Evolutionary conservation across 2,329 filamentous ascomycete species (phyloP), one percentile per base, ranked within the genome.

Genomic region (Aspergillus sp.): DNA sequence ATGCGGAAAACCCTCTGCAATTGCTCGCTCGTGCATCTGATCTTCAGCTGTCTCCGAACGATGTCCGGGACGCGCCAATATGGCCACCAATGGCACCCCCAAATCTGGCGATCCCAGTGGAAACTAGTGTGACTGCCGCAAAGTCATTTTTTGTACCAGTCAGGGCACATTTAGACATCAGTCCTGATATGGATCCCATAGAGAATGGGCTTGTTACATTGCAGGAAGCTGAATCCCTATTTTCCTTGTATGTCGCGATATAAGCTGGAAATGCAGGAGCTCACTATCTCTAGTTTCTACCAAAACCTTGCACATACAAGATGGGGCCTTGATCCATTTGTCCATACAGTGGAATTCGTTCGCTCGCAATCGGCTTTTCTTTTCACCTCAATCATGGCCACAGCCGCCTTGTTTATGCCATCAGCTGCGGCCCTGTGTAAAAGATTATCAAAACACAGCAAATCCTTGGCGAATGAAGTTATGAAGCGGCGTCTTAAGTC

Each of bases 1-100:
- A 91, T 72, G 89, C 89, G 3, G 89, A 92, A 70, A 92, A 92
- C 63, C 89, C 89, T 0, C 78, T 92, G 5, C 89, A 92, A 72
- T 78, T 92, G 17, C 85, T 92, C 38, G 90, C 90, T 3, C 84
- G 89, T 34, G 90, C 89, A 1, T 92, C 90, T 0, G 89, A 91
- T 74, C 81, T 90, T 45, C 84, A 85, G 61, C 80, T 85, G n/a
- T 84, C 82, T 25, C 82, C 75, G 19, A 72, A 64, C 59, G 62
- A 72, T 56, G 57, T 68, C 55, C 54, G 66, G 57, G 56, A 70
- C 72, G 25, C 62, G 65, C 51, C 61, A 30, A 67, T 57, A 54
- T 66, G 59, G 54, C 70, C 73, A 55, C 68, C 70, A 5, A 73
- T 72, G 19, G 54, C 61, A 61, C 70, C 54, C 69, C 76, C 6